Conservation (phyloP, 768 basidiomycete genomes). For the Boletus huronensis region DNA sequence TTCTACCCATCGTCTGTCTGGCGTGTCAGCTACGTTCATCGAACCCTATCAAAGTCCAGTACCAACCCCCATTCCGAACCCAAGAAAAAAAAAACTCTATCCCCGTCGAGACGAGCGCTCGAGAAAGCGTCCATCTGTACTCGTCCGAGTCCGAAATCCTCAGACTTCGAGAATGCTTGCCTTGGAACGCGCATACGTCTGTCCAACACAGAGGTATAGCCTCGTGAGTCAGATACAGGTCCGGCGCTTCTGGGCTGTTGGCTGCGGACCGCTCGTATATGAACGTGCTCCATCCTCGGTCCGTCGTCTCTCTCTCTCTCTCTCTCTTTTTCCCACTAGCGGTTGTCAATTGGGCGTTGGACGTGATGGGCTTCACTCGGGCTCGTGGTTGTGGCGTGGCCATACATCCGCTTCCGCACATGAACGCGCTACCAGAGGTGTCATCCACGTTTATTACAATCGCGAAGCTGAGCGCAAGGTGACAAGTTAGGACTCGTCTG, state of each 20-base stretch:
- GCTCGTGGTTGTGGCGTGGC: not conserved
- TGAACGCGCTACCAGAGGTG: not conserved
- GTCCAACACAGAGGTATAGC: not conserved
- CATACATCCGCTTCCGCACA: not conserved
- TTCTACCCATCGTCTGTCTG: not conserved
- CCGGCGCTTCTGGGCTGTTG: not conserved
- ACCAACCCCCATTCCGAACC: not conserved
- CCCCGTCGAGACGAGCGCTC: not conserved
- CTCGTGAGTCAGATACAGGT: not conserved
- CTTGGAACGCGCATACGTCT: not conserved
- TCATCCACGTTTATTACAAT: not conserved
- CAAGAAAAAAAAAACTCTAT: not conserved
- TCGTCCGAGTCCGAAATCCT: not conserved
- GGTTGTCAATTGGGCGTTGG: not conserved
- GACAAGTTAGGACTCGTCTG: not conserved
- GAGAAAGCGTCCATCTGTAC: not conserved
- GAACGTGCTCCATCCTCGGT: not conserved
- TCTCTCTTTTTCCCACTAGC: not conserved
- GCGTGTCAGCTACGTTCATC: not conserved
- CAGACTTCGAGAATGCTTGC: not conserved
- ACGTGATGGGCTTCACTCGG: not conserved
- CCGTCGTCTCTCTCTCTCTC: not conserved
- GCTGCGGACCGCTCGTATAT: not conserved
- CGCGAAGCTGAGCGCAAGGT: not conserved
- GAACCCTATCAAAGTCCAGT: not conserved